A percentile compares a stretch with the other conserved stretches of the same genome.
Conservation (phyloP, 495 filamentous ascomycete species). For the Thermothielavioides terrestris region DNA sequence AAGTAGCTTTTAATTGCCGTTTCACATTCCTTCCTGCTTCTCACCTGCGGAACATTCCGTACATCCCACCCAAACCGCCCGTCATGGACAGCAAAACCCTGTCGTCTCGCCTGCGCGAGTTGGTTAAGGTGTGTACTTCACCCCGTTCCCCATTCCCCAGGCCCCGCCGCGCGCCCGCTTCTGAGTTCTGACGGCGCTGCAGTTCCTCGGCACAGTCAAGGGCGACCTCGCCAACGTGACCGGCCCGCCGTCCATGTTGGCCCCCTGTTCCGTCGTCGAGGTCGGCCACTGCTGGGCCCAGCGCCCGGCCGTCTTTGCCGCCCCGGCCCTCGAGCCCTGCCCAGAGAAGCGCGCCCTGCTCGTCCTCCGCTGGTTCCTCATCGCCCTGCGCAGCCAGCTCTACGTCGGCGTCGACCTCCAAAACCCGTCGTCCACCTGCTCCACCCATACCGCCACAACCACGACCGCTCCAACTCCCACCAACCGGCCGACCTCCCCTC, state of each 20-base stretch:
- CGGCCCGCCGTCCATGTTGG: conserved; percentile 77
- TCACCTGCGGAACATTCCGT: no score
- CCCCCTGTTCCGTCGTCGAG: conserved; percentile 69
- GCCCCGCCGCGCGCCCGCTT: background rate
- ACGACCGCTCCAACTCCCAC: background rate
- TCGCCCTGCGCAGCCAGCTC: conserved; percentile 73
- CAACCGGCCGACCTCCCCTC: no score
- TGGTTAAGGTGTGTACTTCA: conserved; percentile 16
- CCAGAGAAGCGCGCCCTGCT: conserved; percentile 63
- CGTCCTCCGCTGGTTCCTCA: conserved; percentile 79
- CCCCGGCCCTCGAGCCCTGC: conserved; percentile 62
- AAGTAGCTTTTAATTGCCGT: no score
- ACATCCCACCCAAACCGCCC: no score
- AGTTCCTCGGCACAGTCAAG: conserved; percentile 78
- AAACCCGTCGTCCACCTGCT: no score
- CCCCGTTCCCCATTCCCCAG: background rate
- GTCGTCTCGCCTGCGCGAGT: conserved; percentile 20
- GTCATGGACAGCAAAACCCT: conserved; percentile 17
- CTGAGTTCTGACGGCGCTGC: no score
- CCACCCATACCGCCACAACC: background rate
- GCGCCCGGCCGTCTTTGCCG: conserved; percentile 69
- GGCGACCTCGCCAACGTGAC: conserved; percentile 81
- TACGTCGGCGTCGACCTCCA: conserved; percentile 22
- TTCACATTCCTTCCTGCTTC: no score
- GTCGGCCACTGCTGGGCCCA: conserved; percentile 85